Conservation (phyloP, 1,284 basidiomycete genomes). For the Ustilago loliicola region DNA sequence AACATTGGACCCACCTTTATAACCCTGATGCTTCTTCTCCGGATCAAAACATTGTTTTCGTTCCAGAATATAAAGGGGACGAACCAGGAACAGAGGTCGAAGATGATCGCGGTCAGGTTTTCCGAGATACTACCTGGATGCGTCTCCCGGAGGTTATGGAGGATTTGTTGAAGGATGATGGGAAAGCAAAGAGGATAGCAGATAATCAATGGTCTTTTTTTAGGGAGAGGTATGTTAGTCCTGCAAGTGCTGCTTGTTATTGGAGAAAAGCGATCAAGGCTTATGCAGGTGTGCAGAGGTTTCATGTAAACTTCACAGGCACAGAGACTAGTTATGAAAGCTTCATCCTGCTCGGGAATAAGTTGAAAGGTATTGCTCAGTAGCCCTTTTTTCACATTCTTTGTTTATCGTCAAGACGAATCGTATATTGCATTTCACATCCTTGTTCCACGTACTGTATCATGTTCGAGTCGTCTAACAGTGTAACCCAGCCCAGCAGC, state of each 20-base stretch:
- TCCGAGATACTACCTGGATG: conserved; percentile 56
- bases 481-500: too few species aligned
- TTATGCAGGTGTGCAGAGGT: conserved; percentile 48
- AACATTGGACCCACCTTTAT: conserved; percentile 67
- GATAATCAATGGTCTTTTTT: conserved; percentile 65
- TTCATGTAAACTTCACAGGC: conserved; percentile 52
- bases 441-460: too few species aligned
- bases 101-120: conserved; percentile 40
- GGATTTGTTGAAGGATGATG: conserved; percentile 51
- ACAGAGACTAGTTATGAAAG: conserved; percentile 64
- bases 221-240: conserved; percentile 59
- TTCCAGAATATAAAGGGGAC: conserved; percentile 48
- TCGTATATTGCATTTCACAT: too few species aligned
- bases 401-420: too few species aligned
- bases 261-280: conserved; percentile 60
- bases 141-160: conserved; percentile 64
- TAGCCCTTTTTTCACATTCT: neutral
- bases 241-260: conserved; percentile 59
- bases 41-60: conserved; percentile 68
- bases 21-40: conserved; percentile 57
- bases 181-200: conserved; percentile 57
- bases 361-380: conserved; percentile 33
- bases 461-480: too few species aligned
- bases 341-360: conserved; percentile 54
- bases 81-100: conserved; percentile 42